These are phyloP conservation scores for Bjerkandera adusta DNA, from an alignment of 1,284 basidiomycete species.

Conservation along the genomic window DNA sequence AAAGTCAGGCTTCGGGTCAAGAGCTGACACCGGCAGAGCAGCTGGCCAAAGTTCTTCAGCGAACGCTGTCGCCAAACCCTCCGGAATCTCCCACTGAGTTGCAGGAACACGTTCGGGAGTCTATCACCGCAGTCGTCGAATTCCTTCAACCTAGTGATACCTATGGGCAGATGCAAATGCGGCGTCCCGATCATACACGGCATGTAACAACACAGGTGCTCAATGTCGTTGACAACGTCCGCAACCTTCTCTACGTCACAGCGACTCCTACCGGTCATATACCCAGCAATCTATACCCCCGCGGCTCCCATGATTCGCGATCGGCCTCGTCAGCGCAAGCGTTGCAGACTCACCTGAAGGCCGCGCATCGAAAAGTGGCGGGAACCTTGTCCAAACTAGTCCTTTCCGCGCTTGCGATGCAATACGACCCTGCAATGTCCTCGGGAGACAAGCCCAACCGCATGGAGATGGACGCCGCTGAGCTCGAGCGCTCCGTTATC, in stretches of 20 bases:
- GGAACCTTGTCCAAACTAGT: conserved; percentile 77
- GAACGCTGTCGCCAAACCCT: conserved; percentile 53
- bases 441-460: conserved; percentile 64
- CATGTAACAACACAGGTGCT: conserved; percentile 63
- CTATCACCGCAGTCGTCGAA: conserved; percentile 65
- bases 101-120: conserved; percentile 51
- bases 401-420: conserved; percentile 72
- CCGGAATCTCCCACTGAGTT: conserved; percentile 60
- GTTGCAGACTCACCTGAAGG: conserved; percentile 54
- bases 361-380: conserved; percentile 74
- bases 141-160: conserved; percentile 46
- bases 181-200: conserved; percentile 52
- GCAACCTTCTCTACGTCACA: conserved; percentile 72
- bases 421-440: conserved; percentile 67
- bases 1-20: conserved; percentile 17
- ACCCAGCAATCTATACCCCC: conserved; percentile 53
- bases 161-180: too few species aligned
- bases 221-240: conserved; percentile 66
- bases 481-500: conserved; percentile 72
- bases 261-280: conserved; percentile 63
- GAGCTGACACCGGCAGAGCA: conserved; percentile 67
- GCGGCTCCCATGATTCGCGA: conserved; percentile 42
- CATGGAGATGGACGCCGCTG: conserved; percentile 75
- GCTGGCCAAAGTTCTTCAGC: conserved; percentile 63
- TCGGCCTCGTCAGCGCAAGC: conserved; percentile 47